Base-by-base conservation (phyloP, 768 basidiomycete species). In the Rhodosporidiobolus odoratus region DNA sequence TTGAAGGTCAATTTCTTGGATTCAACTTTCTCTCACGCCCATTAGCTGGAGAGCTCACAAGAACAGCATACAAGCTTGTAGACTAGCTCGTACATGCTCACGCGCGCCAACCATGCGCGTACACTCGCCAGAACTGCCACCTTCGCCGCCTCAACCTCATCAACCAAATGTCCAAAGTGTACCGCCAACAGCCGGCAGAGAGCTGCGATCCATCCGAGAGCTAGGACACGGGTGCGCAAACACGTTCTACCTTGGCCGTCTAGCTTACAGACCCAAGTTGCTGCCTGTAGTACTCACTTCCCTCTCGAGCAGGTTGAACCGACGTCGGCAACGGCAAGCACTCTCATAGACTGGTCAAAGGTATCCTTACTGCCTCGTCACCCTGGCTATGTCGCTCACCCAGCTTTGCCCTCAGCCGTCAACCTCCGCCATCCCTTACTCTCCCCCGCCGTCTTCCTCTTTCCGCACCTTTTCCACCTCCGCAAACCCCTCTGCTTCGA, bases 351-450 rank as follows among this genome's bases (percentile, higher is more conserved):
- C 54, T 66, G 69, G 69, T 65, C 64, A 9, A 47, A 56, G 53
- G 69, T 71, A 35, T 40, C 43, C 52, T 12, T n/a, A n/a, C 56
- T 12, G n/a, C 23, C n/a, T 19, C 53, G 23, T 30, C 30, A 2
- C 37, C 6, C 21, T 35, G 5, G n/a, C 0, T 19, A 2, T 1
- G 34, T 9, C 32, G 38, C 63, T 65, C 10, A 60, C 35, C 8
- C 27, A 4, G 38, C 0, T 5, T 50, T n/a, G 9, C n/a, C 43
- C 16, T 6, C 53, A 71, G 65, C 69, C 69, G 10, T 71, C 69
- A n/a, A 71, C 69, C 7, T 71, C 69, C 10, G 38, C 56, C 27
- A 25, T 71, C 9, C 69, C 69, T 12, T 71, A 71, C 56, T 62
- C 64, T 27, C 63, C 69, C 13, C 15, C 54, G 10, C 48, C 41